Evolutionary conservation across 2,329 filamentous ascomycete species (phyloP), one percentile per base, ranked within the genome.

Genomic region (Fusarium albidum): DNA sequence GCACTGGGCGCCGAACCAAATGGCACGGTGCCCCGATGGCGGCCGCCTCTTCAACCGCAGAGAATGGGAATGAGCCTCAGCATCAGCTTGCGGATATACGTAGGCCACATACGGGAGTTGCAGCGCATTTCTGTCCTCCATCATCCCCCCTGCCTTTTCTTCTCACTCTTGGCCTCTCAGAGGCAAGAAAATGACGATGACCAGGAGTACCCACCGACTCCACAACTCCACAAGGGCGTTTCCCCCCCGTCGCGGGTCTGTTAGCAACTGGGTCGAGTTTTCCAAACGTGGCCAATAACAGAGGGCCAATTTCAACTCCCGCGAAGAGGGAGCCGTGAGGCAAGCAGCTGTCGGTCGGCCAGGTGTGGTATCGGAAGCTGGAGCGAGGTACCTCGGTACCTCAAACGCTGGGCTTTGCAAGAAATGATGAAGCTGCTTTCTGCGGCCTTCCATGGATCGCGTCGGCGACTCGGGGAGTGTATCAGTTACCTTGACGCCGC

Each of bases 271-370:
- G 55, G 49, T 33, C 52, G 38, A 18, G 45, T 48, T 41, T 31
- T 31, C 29, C 21, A 9, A 43, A 15, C 47, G 44, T 44, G 44
- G 14, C 64, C 64, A 67, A 59, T 67, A 27, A 53, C 18, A 48
- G 37, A 15, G 6, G 18, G 9, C 32, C 48, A 57, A 67, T 67
- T 66, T 67, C 55, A 59, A 61, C 48, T n/a, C n/a, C n/a, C n/a
- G n/a, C n/a, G n/a, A n/a, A n/a, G n/a, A n/a, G n/a, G n/a, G n/a
- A n/a, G 31, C 32, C 26, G 37, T 18, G n/a, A 42, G 49, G 40
- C 40, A 39, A 41, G n/a, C n/a, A n/a, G n/a, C n/a, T n/a, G n/a
- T n/a, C 40, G 33, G 28, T 46, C 48, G 33, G 40, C 40, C 46
- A 43, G 26, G 33, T 47, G 21, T 25, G 25, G 40, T 44, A 45